These are phyloP conservation scores for Sarcodon aspratus DNA, from an alignment of 768 basidiomycete genomes.

Conservation along the genomic window DNA sequence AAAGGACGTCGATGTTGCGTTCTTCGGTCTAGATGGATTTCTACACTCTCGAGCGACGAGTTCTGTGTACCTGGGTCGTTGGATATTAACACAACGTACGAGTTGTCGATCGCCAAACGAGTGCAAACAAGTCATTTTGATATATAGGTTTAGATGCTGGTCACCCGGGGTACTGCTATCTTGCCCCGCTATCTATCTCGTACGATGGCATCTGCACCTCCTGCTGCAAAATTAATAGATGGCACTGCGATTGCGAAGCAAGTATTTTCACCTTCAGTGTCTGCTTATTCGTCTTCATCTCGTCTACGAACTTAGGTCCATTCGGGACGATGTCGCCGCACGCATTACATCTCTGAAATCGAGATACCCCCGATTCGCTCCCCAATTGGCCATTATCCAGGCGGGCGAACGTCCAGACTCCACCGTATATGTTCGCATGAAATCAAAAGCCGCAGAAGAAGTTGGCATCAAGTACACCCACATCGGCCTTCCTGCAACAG, in stretches of 20 bases:
- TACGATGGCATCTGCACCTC: constrained; percentile 16
- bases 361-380: constrained; percentile 78
- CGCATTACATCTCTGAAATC: constrained; percentile 55
- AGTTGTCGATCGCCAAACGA: not conserved
- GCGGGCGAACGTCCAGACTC: constrained; percentile 91
- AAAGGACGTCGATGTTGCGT: too few relatives aligned
- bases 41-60: too few relatives aligned
- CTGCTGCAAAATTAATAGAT: constrained; percentile 54
- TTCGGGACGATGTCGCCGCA: constrained; percentile 66
- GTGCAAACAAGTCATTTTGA: too few relatives aligned
- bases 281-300: constrained; percentile 2
- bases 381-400: constrained; percentile 87
- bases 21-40: too few relatives aligned
- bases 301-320: constrained; percentile 39
- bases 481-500: constrained; percentile 55
- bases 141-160: not conserved
- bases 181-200: not conserved
- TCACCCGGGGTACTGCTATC: not conserved
- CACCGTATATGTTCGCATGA: constrained; percentile 92
- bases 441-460: constrained; percentile 89
- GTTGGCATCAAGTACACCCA: constrained; percentile 85
- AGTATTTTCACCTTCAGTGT: constrained; percentile 11
- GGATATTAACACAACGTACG: too few relatives aligned
- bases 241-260: constrained; percentile 82
- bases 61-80: too few relatives aligned